Percentiles rank a stretch among this genome's conserved stretches.
Evolutionary conservation across 305 asterid species (phyloP).

Genomic region (Fraxinus nigra): DNA sequence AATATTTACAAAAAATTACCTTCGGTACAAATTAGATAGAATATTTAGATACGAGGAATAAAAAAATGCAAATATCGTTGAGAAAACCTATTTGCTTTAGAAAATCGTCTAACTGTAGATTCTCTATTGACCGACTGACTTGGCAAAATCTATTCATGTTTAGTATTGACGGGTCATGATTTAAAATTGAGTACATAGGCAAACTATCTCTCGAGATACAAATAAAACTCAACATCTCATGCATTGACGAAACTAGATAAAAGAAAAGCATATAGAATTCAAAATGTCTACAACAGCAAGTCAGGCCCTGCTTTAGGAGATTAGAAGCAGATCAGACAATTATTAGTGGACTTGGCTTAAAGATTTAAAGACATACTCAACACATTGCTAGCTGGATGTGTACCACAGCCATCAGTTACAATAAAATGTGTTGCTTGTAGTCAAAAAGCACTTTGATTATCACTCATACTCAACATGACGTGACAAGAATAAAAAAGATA

Average conservation of each 20-base stretch:
- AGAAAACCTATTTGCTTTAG: not conserved
- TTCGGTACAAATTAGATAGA: too few relatives aligned
- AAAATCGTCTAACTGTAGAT: not conserved
- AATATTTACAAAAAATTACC: too few relatives aligned
- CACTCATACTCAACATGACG: not conserved
- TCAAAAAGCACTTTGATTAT: not conserved
- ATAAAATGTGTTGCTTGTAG: not conserved
- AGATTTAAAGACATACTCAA: not conserved
- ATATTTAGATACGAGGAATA: not conserved
- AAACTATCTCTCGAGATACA: not conserved
- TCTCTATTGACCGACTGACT: not conserved
- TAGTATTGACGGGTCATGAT: not conserved
- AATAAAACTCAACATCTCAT: not conserved
- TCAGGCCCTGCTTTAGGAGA: not conserved
- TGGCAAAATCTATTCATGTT: not conserved
- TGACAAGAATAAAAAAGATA: not conserved
- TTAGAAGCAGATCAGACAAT: not conserved
- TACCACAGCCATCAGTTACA: not conserved
- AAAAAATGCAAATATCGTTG: not conserved
- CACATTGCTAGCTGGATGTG: not conserved
- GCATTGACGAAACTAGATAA: not conserved
- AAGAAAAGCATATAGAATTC: not conserved
- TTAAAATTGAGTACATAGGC: not conserved
- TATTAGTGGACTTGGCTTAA: not conserved
- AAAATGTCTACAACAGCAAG: not conserved